Evolutionary conservation across 1,139 yeast genomes (phyloP).

Genomic region (Hanseniaspora sp.): DNA sequence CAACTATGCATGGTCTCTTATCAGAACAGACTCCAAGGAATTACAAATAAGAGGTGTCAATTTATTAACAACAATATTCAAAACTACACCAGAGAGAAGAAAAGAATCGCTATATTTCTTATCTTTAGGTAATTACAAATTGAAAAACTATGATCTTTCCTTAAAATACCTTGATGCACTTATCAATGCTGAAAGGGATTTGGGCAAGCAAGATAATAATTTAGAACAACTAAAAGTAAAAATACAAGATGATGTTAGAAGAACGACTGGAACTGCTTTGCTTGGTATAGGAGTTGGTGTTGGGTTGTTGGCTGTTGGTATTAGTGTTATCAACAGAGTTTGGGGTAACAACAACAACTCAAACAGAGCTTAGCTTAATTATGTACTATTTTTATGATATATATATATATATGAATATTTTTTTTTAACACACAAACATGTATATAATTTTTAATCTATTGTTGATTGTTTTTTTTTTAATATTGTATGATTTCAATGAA

Average conservation of each 20-base stretch:
- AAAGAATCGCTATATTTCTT: slow-evolving; percentile 84
- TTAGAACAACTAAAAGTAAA: background rate
- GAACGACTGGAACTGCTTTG: slow-evolving; percentile 73
- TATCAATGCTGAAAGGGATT: slow-evolving; percentile 60
- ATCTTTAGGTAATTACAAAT: slow-evolving; percentile 75
- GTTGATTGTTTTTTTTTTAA: background rate
- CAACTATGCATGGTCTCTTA: slow-evolving; percentile 93
- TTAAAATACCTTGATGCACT: slow-evolving; percentile 74
- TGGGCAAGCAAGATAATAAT: background rate
- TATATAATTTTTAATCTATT: too few species aligned
- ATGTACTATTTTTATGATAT: background rate
- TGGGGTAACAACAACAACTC: slow-evolving; percentile 1
- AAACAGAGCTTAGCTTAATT: background rate
- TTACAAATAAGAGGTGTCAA: slow-evolving; percentile 73
- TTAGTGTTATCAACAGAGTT: slow-evolving; percentile 1
- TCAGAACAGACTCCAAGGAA: slow-evolving; percentile 50
- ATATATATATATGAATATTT: background rate
- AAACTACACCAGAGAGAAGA: slow-evolving; percentile 69
- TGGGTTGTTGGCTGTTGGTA: slow-evolving; percentile 1
- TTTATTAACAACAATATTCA: slow-evolving; percentile 61
- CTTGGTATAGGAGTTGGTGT: slow-evolving; percentile 69
- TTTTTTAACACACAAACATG: background rate
- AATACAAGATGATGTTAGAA: slow-evolving; percentile 73
- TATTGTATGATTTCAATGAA: too few species aligned
- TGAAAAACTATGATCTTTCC: slow-evolving; percentile 79